These are phyloP conservation scores for Mortierella polycephala DNA, from an alignment of 371 early-diverging fungal genomes.

Conservation along the genomic window DNA sequence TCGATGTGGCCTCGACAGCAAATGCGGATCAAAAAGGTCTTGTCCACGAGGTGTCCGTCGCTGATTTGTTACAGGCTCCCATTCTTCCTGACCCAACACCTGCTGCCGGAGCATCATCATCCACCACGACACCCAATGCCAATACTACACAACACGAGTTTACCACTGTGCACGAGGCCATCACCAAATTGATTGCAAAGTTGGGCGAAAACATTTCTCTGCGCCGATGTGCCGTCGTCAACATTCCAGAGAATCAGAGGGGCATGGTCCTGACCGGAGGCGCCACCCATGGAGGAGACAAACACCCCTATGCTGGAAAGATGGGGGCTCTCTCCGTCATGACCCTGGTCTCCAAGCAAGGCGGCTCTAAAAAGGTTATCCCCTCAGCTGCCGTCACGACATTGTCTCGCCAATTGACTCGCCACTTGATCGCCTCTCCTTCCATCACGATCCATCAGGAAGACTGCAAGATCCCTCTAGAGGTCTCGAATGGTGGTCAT, in stretches of 20 bases:
- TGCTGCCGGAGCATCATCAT: constrained; percentile 23
- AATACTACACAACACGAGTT: constrained; percentile 21
- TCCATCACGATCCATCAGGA: constrained; percentile 64
- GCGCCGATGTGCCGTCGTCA: constrained; percentile 74
- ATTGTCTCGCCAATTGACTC: constrained; percentile 77
- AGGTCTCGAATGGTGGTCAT: constrained; percentile 50
- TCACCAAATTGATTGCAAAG: constrained; percentile 83
- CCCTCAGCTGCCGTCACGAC: constrained; percentile 56
- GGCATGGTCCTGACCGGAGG: constrained; percentile 60
- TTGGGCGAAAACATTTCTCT: constrained; percentile 89
- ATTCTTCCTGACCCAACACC: constrained; percentile 67
- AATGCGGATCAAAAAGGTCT: constrained; percentile 39
- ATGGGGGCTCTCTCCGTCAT: constrained; percentile 80
- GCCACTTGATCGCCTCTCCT: constrained; percentile 82
- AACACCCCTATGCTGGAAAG: constrained; percentile 60
- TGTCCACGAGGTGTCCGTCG: constrained; percentile 59
- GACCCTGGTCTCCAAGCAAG: constrained; percentile 54
- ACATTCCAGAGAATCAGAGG: constrained; percentile 42
- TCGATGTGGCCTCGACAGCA: constrained; percentile 40
- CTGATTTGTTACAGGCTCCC: constrained; percentile 61
- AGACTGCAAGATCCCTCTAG: constrained; percentile 51
- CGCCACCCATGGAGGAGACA: constrained; percentile 80
- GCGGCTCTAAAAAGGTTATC: constrained; percentile 50
- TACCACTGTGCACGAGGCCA: constrained; percentile 69
- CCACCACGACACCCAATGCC: constrained; percentile 3